Percentiles rank a stretch among this genome's conserved stretches.
phyloP scores from a whole-genome alignment of 805 yeast species.

The Saccharomycopsis microspora region DNA sequence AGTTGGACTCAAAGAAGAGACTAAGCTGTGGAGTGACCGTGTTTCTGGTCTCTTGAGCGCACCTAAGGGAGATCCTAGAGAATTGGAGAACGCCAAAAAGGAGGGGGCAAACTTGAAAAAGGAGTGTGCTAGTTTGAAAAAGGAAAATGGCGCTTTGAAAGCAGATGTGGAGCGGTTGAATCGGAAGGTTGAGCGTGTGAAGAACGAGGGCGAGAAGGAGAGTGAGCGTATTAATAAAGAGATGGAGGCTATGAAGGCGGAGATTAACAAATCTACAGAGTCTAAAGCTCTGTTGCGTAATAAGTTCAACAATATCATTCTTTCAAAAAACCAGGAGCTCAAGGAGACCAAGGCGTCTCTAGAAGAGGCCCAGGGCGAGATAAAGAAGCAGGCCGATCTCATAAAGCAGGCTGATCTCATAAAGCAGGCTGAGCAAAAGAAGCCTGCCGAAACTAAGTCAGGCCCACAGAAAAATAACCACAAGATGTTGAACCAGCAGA shows the following conservation, averaged over 20 bases:
- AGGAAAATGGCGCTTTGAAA: constrained; percentile 20
- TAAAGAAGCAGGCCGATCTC: too few species aligned
- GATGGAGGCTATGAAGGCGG: background rate
- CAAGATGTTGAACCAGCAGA: too few species aligned
- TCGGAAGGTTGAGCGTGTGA: constrained; percentile 13
- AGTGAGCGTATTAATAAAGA: too few species aligned
- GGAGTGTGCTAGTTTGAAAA: constrained; percentile 20
- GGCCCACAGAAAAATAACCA: too few species aligned
- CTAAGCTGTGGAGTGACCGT: constrained; percentile 46
- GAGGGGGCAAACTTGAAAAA: background rate
- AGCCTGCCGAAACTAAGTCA: too few species aligned
- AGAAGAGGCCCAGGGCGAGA: background rate
- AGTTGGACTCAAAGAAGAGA: constrained; percentile 37
- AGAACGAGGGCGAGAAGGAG: background rate
- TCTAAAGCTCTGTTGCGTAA: constrained; percentile 18
- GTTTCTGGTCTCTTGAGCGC: constrained; percentile 35
- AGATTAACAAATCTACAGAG: constrained; percentile 17
- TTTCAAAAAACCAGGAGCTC: constrained; percentile 19
- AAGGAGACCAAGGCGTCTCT: constrained; percentile 15
- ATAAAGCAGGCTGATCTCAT: too few species aligned
- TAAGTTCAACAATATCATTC: constrained; percentile 18
- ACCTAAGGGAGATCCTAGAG: constrained; percentile 36
- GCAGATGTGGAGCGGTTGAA: constrained; percentile 18
- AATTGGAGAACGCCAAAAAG: constrained; percentile 20
- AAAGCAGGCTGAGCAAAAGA: too few species aligned